A percentile compares a stretch with the other conserved stretches of the same genome.
Evolutionary conservation across 176 grass and related monocot species (phyloP).

Genomic region (Oryza rufipogon): DNA sequence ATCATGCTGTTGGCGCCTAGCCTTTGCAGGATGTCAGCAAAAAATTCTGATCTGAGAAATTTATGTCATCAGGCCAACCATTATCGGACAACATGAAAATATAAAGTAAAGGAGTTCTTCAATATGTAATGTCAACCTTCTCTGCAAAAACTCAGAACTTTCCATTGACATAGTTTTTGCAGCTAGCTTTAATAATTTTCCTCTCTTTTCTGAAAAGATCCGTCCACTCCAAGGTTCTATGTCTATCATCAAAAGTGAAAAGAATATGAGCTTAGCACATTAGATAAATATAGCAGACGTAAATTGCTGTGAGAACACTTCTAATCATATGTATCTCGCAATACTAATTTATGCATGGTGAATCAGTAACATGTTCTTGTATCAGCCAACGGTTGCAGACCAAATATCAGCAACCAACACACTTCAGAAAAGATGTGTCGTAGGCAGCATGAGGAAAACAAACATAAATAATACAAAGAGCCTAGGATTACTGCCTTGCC

Average conservation of each 20-base stretch:
- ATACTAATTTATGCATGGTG: slow-evolving; percentile 1
- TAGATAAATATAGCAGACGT: slow-evolving; percentile 19
- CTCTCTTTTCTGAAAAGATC: slow-evolving; percentile 75
- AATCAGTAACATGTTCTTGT: slow-evolving; percentile 24
- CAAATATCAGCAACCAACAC: slow-evolving; percentile 9
- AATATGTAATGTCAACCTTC: slow-evolving; percentile 50
- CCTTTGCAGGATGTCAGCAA: slow-evolving; percentile 57
- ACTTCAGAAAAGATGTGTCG: neutral
- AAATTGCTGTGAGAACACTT: slow-evolving; percentile 29
- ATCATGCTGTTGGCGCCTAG: slow-evolving; percentile 45
- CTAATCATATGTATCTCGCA: slow-evolving; percentile 22
- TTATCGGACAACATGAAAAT: slow-evolving; percentile 19
- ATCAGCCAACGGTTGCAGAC: neutral
- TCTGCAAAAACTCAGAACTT: slow-evolving; percentile 62
- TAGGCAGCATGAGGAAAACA: slow-evolving; percentile 25
- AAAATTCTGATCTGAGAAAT: slow-evolving; percentile 69
- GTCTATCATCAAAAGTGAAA: slow-evolving; percentile 39
- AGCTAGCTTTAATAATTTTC: slow-evolving; percentile 70
- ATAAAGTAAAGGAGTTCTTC: slow-evolving; percentile 24
- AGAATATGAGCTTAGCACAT: slow-evolving; percentile 22
- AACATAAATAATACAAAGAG: neutral
- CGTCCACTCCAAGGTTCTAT: slow-evolving; percentile 47
- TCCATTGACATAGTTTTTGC: slow-evolving; percentile 54
- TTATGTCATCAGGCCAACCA: slow-evolving; percentile 16
- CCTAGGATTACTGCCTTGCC: neutral